Percentiles rank a stretch among this genome's conserved stretches.
phyloP scores from a whole-genome alignment of 1,139 yeast genomes.

The Debaryomyces robertsiae region DNA sequence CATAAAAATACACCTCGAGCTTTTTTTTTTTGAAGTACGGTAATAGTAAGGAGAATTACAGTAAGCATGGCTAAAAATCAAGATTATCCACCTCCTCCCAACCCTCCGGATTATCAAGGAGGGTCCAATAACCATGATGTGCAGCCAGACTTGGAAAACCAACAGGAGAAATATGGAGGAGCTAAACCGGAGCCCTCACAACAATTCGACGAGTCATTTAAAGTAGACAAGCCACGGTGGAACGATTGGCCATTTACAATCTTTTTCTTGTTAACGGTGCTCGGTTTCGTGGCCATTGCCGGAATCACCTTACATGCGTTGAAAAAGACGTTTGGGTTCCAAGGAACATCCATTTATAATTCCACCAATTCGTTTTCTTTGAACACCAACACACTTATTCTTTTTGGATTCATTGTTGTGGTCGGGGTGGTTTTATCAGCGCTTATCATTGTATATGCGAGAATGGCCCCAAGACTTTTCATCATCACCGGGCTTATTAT shows the following conservation, averaged over 20 bases:
- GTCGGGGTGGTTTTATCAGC: conserved; percentile 62
- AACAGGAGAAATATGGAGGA: conserved; percentile 21
- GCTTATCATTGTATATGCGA: conserved; percentile 59
- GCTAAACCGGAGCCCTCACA: conserved; percentile 40
- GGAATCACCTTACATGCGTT: conserved; percentile 69
- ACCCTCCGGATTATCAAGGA: conserved; percentile 8
- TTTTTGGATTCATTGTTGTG: conserved; percentile 67
- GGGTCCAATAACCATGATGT: conserved; percentile 11
- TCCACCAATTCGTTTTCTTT: conserved; percentile 56
- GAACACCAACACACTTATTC: conserved; percentile 71
- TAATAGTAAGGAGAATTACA: no score
- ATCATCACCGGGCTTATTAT: conserved; percentile 69
- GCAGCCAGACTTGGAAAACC: conserved; percentile 32
- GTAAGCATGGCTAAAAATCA: conserved; percentile 4
- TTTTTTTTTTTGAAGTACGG: background rate
- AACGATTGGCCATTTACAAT: conserved; percentile 77
- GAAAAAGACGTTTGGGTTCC: conserved; percentile 51
- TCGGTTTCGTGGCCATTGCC: conserved; percentile 73
- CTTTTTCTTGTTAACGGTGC: conserved; percentile 60
- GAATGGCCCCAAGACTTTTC: conserved; percentile 65
- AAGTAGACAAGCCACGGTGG: conserved; percentile 62
- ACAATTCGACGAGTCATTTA: conserved; percentile 66
- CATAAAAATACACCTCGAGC: background rate
- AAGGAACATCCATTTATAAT: conserved; percentile 70
- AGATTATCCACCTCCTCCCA: conserved; percentile 9